Base-by-base conservation (phyloP, 2,329 filamentous ascomycete genomes). In the Fusarium foetens region DNA sequence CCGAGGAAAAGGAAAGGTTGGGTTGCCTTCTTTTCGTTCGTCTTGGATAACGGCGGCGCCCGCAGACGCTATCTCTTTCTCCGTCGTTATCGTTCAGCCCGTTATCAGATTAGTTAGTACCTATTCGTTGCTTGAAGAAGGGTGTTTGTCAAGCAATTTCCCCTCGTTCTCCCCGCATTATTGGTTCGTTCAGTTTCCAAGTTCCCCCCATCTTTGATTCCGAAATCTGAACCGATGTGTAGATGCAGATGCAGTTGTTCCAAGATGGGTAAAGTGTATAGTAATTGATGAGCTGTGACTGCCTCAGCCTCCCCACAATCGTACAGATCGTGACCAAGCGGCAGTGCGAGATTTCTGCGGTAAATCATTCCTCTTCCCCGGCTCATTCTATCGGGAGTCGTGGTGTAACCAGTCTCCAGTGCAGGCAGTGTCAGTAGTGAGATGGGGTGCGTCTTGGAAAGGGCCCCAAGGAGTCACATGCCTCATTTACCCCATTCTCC, bases 381-480 rank as follows among this genome's bases (percentile, higher is more conserved):
- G 51, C 43, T 55, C 27, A 45, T 52, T 43, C 48, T 48, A 35
- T 55, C 42, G 29, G 39, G 31, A 35, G 49, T 63, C 14, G 13
- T 31, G 7, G 8, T 16, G 38, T 31, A 33, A 41, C 25, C 38
- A 16, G 35, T 35, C 27, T 27, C 27, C 27, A 27, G 27, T 8
- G 8, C 27, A 27, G 33, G 27, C 27, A n/a, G 14, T 31, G 27
- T 31, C 29, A 13, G 46, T 33, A 48, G 45, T 31, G 29, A 23
- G 41, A 71, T 71, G 71, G 62, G 69, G 69, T 66, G 66, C 64
- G 69, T 67, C 66, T 52, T 53, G 17, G 19, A 29, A 54, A 29
- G 13, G 45, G 19, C 25, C 25, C 42, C 12, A 31, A 23, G n/a
- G 51, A 55, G 73, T 76, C 73, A 76, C 71, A 76, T 76, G 67